A percentile compares a stretch with the other conserved stretches of the same genome.
These are phyloP conservation scores for Picea sitchensis DNA, from an alignment of 75 land plant genomes.

Conservation along the genomic window DNA sequence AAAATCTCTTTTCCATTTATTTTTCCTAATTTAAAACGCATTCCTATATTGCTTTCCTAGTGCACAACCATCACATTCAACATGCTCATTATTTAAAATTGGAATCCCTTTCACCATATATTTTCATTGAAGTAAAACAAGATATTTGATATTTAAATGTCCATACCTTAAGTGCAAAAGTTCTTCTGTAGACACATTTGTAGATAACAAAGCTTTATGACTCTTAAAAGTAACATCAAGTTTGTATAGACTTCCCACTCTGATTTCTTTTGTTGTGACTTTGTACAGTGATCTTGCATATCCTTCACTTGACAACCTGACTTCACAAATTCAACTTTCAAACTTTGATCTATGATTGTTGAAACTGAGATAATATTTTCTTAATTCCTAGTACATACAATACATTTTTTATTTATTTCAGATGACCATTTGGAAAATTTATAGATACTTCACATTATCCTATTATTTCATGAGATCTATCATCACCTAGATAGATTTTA, in stretches of 20 bases:
- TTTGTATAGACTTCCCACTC: background rate
- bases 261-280: background rate
- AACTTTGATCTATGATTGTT: background rate
- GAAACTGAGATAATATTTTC: background rate
- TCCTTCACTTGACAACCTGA: background rate
- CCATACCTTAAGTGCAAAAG: no score
- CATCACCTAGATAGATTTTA: background rate
- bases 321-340: background rate
- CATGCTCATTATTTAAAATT: no score
- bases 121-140: no score
- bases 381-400: background rate
- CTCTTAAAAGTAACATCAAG: background rate
- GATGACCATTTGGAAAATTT: background rate
- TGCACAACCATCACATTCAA: no score
- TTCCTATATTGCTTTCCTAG: no score
- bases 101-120: no score
- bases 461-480: background rate
- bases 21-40: no score
- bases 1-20: no score
- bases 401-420: background rate
- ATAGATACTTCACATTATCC: background rate
- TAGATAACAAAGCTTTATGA: background rate
- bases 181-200: no score
- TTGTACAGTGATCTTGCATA: background rate
- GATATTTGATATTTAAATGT: no score